Evolutionary conservation across 2,329 filamentous ascomycete species (phyloP), one percentile per base, ranked within the genome.

Genomic region (Pyrenophora graminea): DNA sequence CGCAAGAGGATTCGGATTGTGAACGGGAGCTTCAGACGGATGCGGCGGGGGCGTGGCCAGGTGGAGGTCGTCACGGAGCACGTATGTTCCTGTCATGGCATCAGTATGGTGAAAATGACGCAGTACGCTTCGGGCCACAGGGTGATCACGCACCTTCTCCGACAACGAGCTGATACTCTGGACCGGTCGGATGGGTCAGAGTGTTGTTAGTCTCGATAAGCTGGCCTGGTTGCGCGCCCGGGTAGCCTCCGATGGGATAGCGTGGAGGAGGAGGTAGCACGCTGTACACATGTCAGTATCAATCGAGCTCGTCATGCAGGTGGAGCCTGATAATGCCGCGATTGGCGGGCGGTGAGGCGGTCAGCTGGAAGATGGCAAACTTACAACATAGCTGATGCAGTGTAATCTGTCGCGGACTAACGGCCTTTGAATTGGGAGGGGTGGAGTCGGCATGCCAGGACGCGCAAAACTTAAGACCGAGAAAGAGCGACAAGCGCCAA

Each of bases 191-290:
- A 65, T 89, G 88, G 50, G 84, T 85, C 55, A 99, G 79, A 33
- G 86, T 88, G 71, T 97, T 99, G 75, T 94, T 96, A 46, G 93
- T 97, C 81, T 99, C 94, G 68, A 96, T 88, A 73, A 96, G 84
- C 32, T 89, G 87, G 32, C 86, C 86, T 67, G 86, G 85, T 47
- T 87, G 82, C 59, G 84, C 84, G 63, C 87, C 86, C 77, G 89
- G 89, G 73, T 89, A 89, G 59, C 87, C 85, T 66, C 84, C 81
- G 60, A 85, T 84, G 49, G 90, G 88, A 79, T 96, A 97, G 73
- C 91, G 85, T 53, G 90, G 91, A 57, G 91, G 92, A 53, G 92
- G 91, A 64, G 84, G 85, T 53, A 96, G 82, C 63, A 95, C 91
- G 45, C 68, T 72, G 66, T 21, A 43, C 10, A 39, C 52, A 58